Conservation (phyloP, 306 rosid genomes). For the Trifolium dubium region DNA sequence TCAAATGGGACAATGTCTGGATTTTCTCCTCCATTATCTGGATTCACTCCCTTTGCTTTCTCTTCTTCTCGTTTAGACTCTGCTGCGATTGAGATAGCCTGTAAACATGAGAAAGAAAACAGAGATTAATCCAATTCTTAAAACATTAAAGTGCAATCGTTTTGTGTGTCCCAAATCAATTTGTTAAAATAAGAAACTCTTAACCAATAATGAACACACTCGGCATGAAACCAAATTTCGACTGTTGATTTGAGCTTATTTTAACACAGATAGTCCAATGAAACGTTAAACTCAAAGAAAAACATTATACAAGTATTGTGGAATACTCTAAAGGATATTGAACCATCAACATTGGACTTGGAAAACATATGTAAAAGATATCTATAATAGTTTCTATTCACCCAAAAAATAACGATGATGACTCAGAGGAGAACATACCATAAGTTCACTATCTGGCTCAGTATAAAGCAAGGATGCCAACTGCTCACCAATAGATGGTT, state of each 20-base stretch:
- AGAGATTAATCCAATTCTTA: conserved; percentile 29
- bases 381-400: conserved; percentile 4
- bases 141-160: conserved; percentile 1
- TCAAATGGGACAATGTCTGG: conserved; percentile 98
- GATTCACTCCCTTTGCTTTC: conserved; percentile 96
- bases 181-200: conserved; percentile 24
- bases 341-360: neutral
- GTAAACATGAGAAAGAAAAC: conserved; percentile 35
- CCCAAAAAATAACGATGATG: conserved; percentile 6
- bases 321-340: conserved; percentile 4
- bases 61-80: conserved; percentile 98
- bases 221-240: neutral
- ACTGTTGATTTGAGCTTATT: neutral
- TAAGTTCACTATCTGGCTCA: conserved; percentile 98
- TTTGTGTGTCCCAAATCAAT: conserved; percentile 19
- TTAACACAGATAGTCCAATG: neutral
- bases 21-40: conserved; percentile 85
- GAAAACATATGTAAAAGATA: neutral
- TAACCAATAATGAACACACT: conserved; percentile 7
- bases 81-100: conserved; percentile 90
- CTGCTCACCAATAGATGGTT: conserved; percentile 93
- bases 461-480: conserved; percentile 93
- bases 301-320: neutral
- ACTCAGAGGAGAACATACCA: conserved; percentile 63
- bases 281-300: conserved; percentile 2